Conservation (phyloP, 805 yeast genomes). For the Starmerella bombi region DNA sequence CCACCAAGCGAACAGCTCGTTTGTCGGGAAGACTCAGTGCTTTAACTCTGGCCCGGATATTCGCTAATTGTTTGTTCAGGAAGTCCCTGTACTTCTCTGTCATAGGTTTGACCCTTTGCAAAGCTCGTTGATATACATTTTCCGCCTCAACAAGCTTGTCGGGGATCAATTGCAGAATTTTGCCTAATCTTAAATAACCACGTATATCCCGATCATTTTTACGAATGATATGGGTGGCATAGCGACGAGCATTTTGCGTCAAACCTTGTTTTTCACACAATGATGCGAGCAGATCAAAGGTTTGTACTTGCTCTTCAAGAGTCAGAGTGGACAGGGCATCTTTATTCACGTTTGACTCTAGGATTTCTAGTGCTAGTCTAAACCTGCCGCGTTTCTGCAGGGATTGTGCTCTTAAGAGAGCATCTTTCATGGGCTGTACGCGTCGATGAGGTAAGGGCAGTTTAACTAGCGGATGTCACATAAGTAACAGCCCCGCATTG, state of each 20-base stretch:
- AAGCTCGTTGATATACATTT: constrained; percentile 13
- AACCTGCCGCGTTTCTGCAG: constrained; percentile 12
- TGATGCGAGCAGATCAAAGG: constrained; percentile 18
- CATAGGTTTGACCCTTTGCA: constrained; percentile 5
- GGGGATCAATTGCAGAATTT: constrained; percentile 11
- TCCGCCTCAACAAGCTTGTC: constrained; percentile 10
- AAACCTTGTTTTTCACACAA: constrained; percentile 14
- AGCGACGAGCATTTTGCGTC: constrained; percentile 8
- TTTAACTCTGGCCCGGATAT: neutral
- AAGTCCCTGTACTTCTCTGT: constrained; percentile 1
- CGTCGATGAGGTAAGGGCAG: neutral
- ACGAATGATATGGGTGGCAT: constrained; percentile 14
- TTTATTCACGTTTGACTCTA: constrained; percentile 10
- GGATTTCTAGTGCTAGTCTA: constrained; percentile 15
- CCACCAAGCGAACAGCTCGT: neutral
- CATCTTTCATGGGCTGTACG: constrained; percentile 11
- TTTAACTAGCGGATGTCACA: too few relatives aligned
- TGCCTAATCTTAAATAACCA: constrained; percentile 20
- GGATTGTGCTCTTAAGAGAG: constrained; percentile 13
- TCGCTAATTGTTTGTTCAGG: constrained; percentile 5
- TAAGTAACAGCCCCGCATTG: too few relatives aligned
- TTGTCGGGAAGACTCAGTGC: neutral
- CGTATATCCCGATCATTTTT: constrained; percentile 9
- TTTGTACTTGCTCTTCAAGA: constrained; percentile 3
- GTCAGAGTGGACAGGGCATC: neutral